phyloP scores from a whole-genome alignment of 129 eudicot species.

The Tagetes patula region DNA sequence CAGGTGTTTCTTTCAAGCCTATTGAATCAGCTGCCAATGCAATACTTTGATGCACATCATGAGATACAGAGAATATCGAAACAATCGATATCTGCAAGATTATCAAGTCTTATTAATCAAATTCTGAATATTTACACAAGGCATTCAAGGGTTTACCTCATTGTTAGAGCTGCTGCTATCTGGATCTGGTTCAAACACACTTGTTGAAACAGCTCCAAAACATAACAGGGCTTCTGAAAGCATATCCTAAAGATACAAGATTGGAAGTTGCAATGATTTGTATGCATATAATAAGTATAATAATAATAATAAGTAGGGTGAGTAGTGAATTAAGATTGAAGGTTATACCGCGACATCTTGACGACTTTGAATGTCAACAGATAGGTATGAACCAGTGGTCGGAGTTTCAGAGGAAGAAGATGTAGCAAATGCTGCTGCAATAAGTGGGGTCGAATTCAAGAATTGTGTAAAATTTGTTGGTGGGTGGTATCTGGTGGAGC shows the following conservation, averaged over 20 bases:
- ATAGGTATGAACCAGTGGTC: constrained; percentile 45
- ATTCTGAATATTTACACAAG: not conserved
- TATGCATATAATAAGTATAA: not conserved
- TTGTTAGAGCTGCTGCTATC: constrained; percentile 31
- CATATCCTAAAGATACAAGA: constrained; percentile 49
- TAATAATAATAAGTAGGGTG: not conserved
- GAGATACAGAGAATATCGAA: constrained; percentile 58
- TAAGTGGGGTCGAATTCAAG: constrained; percentile 19
- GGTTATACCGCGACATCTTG: constrained; percentile 50
- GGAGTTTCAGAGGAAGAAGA: constrained; percentile 30
- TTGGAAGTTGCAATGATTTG: not conserved
- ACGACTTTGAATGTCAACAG: constrained; percentile 59
- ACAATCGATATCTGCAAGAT: constrained; percentile 64
- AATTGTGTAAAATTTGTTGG: constrained; percentile 13
- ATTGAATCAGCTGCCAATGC: constrained; percentile 71
- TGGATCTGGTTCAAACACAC: constrained; percentile 66
- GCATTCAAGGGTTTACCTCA: constrained; percentile 41
- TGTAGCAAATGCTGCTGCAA: constrained; percentile 47
- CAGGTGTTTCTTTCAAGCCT: constrained; percentile 68
- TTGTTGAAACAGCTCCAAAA: constrained; percentile 85
- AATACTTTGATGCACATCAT: constrained; percentile 68
- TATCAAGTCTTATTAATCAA: not conserved
- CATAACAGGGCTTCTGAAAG: constrained; percentile 70
- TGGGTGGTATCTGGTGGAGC: constrained; percentile 17
- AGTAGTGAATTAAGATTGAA: not conserved